phyloP scores from a whole-genome alignment of 75 land plant species.

The Cryptomeria japonica region DNA sequence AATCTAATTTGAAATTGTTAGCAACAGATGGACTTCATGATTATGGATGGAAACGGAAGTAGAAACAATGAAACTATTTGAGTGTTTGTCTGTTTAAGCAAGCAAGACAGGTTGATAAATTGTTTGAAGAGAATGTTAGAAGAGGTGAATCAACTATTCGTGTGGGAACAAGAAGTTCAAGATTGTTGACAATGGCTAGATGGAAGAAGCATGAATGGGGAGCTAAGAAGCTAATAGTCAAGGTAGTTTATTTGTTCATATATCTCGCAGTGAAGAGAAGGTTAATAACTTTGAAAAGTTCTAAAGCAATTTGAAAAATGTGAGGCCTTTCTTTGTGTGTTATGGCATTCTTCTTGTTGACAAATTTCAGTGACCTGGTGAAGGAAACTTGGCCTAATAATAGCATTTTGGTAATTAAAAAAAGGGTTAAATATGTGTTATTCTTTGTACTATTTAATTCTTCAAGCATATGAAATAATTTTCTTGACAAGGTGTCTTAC shows the following conservation, averaged over 20 bases:
- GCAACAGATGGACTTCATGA: neutral
- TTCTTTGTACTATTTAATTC: no score
- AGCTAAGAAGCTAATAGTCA: neutral
- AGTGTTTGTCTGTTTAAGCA: no score
- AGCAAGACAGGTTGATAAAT: neutral
- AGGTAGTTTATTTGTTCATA: neutral
- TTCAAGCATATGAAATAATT: no score
- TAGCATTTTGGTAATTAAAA: no score
- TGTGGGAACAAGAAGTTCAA: neutral
- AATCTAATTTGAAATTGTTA: neutral
- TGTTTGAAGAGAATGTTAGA: neutral
- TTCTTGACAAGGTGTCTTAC: neutral
- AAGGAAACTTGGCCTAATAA: neutral
- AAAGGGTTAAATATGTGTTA: no score
- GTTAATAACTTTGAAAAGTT: no score
- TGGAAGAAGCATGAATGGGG: neutral
- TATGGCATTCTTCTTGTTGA: neutral
- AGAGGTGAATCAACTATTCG: neutral
- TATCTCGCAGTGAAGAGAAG: neutral
- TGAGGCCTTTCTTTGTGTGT: neutral
- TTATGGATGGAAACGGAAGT: neutral
- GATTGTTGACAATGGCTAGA: neutral
- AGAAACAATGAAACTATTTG: neutral
- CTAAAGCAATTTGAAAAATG: neutral
- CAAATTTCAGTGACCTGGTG: neutral